Base-by-base conservation (phyloP, 345 rosid species). In the Odontarrhena argentea region DNA sequence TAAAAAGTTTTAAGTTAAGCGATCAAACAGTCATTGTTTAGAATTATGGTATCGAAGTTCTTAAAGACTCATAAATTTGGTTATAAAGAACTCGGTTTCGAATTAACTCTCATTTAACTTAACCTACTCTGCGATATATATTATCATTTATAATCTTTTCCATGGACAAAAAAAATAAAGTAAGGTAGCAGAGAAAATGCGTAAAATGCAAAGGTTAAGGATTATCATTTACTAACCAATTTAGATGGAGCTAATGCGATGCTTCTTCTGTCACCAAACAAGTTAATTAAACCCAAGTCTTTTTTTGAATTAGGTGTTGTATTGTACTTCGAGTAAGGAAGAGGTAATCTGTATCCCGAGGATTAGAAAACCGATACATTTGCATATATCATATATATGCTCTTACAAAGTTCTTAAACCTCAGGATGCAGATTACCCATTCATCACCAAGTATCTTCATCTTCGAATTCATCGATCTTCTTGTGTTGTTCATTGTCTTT, bases 351-450 rank as follows among this genome's bases (percentile, higher is more conserved):
- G 76, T 65, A 42, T 57, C 76, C 76, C 71, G 76, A 73, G 71
- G 71, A 66, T 66, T 65, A 52, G n/a, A 65, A 18, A 65, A 60
- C 6, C 66, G 13, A 13, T n/a, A 25, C 34, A 42, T 13, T 15
- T 14, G n/a, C 58, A 71, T 47, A 42, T 9, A 8, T 46, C 10
- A 35, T 36, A 11, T 18, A 35, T 36, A 11, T 48, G 60, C 47
- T 13, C 5, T 46, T 28, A 4, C 32, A 18, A 55, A 38, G 22
- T 18, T 22, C 60, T 60, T 74, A 74, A 74, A 74, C 77, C 73
- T 74, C 77, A 65, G 71, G 76, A 73, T 73, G 76, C 76, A 73
- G 76, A 73, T 73, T 73, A 73, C 61, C 60, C 36, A 24, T 71
- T 71, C 70, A 2, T 71, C 65, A 59, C 22, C 62, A 66, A 52